Evolutionary conservation across 1,139 yeast genomes (phyloP), one percentile per base, ranked within the genome.

Genomic region (Suhomyces coccinellae): DNA sequence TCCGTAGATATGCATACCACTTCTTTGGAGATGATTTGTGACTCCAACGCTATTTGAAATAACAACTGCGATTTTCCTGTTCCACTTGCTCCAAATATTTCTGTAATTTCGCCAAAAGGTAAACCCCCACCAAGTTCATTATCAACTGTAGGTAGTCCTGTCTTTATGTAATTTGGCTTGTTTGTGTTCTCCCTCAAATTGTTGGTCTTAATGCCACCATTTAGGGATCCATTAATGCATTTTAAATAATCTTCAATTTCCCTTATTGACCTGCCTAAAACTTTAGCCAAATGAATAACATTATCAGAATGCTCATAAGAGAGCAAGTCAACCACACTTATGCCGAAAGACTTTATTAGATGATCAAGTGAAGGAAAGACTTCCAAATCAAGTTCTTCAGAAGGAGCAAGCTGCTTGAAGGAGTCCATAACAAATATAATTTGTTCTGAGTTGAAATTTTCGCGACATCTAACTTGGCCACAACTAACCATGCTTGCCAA

Each of bases 51-150:
- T 39, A 89, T 56, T 52, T 85, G 93, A 63, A 84, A 73, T 28
- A 86, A 63, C 9, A 90, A 65, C 54, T 89, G 95, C 0, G 96
- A 83, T 60, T 90, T 90, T 0, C 96, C 97, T 3, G 87, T 77
- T 0, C 95, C 88, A 48, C 95, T 83, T 33, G 85, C 87, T 0
- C 98, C 98, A 53, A 83, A 83, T 2, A 91, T 61, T 63, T 91
- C 98, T 0, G 95, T 85, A 3, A 91, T 65, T 35, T 79, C 73
- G 2, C 90, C 85, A 0, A 79, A 54, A 0, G 79, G 80, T 4
- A 90, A 72, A 0, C 97, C 97, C 1, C 93, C 93, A 26, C 78
- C 75, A 13, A 90, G 62, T 3, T 70, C 56, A 9, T 54, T 55
- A 61, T 90, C 97, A 1, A 91, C 54, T 3, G 56, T 54, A 0